These are phyloP conservation scores for Lanmaoa pseudosensibilis DNA, from an alignment of 768 basidiomycete genomes.

Conservation along the genomic window DNA sequence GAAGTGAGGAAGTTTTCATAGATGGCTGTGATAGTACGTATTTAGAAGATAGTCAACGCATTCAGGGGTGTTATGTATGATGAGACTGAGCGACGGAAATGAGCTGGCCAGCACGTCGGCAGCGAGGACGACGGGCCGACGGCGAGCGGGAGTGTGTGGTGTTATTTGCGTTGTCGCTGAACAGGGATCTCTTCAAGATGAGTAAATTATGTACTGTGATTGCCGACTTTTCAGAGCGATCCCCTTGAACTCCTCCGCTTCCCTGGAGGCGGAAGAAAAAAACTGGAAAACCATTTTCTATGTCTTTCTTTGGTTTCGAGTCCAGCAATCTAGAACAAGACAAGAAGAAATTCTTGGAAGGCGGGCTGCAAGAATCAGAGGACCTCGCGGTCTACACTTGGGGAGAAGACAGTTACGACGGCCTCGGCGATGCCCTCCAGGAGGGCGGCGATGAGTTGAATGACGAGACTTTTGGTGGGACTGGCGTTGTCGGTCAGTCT, in stretches of 20 bases:
- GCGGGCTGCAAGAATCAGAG: slow-evolving; percentile 57
- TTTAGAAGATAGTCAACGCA: not conserved
- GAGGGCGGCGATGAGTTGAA: slow-evolving; percentile 93
- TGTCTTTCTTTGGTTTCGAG: slow-evolving; percentile 87
- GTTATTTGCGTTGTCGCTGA: slow-evolving; percentile 23
- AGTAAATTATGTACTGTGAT: slow-evolving; percentile 11
- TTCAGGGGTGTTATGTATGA: not conserved
- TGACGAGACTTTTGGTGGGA: slow-evolving; percentile 91
- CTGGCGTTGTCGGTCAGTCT: slow-evolving; percentile 68
- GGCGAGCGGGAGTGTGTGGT: slow-evolving; percentile 22
- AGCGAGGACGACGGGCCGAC: no score
- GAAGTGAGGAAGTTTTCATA: slow-evolving; percentile 44
- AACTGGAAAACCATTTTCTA: slow-evolving; percentile 25
- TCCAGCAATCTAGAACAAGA: slow-evolving; percentile 62
- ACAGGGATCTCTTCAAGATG: slow-evolving; percentile 9
- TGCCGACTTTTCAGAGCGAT: slow-evolving; percentile 14
- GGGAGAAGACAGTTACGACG: slow-evolving; percentile 90
- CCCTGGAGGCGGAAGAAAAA: slow-evolving; percentile 18
- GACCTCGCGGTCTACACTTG: slow-evolving; percentile 90
- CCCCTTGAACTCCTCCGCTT: slow-evolving; percentile 13
- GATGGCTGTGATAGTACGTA: not conserved
- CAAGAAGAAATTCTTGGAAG: slow-evolving; percentile 54
- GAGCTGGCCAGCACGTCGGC: not conserved
- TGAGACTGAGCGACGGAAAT: slow-evolving; percentile 4
- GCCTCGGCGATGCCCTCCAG: slow-evolving; percentile 80